Conservation (phyloP, 2,329 filamentous ascomycete species). For the Aspergillus pseudoterreus region DNA sequence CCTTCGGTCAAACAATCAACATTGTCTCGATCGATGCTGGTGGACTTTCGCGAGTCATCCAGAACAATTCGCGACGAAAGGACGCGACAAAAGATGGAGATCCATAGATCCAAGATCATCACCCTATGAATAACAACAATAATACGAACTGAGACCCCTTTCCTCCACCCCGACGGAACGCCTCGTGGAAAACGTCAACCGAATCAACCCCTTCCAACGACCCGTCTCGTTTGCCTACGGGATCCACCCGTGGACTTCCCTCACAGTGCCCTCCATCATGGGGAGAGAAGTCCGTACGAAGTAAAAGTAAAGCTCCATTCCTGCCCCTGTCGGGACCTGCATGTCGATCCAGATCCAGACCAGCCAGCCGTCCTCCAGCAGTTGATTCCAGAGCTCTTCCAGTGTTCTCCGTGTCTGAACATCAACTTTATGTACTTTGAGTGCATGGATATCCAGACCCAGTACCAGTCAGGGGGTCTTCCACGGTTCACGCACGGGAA, state of each 20-base stretch:
- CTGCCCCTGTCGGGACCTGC: constrained; percentile 1
- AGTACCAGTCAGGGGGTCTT: not conserved
- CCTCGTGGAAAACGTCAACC: not conserved
- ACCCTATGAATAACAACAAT: too few species aligned
- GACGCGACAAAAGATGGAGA: not conserved
- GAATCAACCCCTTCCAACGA: not conserved
- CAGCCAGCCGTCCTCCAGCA: not conserved
- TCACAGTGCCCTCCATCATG: not conserved
- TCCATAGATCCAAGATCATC: too few species aligned
- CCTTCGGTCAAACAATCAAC: not conserved
- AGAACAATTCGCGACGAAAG: too few species aligned
- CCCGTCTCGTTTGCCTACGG: not conserved
- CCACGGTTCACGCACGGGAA: not conserved
- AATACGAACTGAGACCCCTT: not conserved
- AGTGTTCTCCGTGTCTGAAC: not conserved
- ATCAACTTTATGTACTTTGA: too few species aligned
- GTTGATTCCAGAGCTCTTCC: not conserved
- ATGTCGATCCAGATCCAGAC: not conserved
- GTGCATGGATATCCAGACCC: not conserved
- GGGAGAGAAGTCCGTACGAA: not conserved
- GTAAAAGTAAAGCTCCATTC: too few species aligned
- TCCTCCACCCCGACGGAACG: not conserved
- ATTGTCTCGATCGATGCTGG: not conserved
- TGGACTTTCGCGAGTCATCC: not conserved
- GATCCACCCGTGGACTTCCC: not conserved